Evolutionary conservation across 1,284 basidiomycete species (phyloP), one percentile per base, ranked within the genome.

Genomic region (Cutaneotrichosporon daszewskae): DNA sequence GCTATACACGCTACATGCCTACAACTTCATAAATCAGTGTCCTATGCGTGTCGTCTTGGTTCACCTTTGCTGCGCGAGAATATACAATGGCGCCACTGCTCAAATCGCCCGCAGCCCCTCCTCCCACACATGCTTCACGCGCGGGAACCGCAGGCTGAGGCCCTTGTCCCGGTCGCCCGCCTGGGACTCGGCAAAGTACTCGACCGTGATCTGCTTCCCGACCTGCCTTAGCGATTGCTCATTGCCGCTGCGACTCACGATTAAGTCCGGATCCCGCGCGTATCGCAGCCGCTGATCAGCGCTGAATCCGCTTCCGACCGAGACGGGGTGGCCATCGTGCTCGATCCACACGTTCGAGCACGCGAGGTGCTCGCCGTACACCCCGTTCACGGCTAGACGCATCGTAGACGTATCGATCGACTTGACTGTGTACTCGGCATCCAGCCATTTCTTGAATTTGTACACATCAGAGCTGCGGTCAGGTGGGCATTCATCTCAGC

Each of bases 361-460:
- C 3, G 68, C 68, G 17, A 56, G 42, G 37, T 60, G 48, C 37
- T 64, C 59, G 11, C 36, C 60, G 31, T 57, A 66, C 4, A 53
- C 49, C 9, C 68, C 66, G 27, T 63, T 38, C 11, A 69, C 47
- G 0, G 60, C 22, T 9, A 71, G 50, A 2, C 64, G 53, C 59
- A 63, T 62, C 2, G 19, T 41, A 9, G 47, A 49, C n/a, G 49
- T 59, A 12, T 64, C 57, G 16, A 60, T 20, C 2, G 40, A 50
- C 9, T 47, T 37, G 24, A 68, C 65, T 4, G 37, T 45, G 44
- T 69, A 69, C 47, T 71, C 69, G 4, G 51, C 65, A 38, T 71
- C 69, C 40, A 57, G 56, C 64, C 65, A 69, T 40, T 62, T 45
- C 45, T 71, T 71, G 59, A 64, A 66, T 46, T 71, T 71, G 20